Evolutionary conservation across 352 stramenopile species (phyloP).

Genomic region (Phytopythium boreale): DNA sequence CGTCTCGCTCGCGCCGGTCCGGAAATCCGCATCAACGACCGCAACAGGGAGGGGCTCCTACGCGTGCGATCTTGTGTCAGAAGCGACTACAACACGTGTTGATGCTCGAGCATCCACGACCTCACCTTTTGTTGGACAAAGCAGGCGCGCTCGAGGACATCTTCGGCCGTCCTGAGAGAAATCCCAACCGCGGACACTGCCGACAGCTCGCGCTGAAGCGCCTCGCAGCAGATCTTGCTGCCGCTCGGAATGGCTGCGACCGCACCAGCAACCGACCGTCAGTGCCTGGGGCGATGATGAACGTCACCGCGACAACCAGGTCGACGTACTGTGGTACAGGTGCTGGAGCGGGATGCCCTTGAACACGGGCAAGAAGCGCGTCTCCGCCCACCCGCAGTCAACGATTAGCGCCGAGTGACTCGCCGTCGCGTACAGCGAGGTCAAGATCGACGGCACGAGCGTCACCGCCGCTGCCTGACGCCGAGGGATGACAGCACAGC

Average conservation of each 20-base stretch:
- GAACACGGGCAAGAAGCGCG: slow-evolving; percentile 70
- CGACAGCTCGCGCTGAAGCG: slow-evolving; percentile 30
- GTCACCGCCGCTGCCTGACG: slow-evolving; percentile 48
- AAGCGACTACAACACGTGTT: not conserved
- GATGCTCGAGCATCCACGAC: not conserved
- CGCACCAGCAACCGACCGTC: not conserved
- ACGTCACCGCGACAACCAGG: not conserved
- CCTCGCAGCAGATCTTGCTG: slow-evolving; percentile 40
- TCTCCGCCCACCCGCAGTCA: slow-evolving; percentile 77
- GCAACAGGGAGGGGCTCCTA: slow-evolving; percentile 30
- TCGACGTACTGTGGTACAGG: slow-evolving; percentile 53
- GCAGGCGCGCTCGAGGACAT: slow-evolving; percentile 72
- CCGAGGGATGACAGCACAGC: not conserved
- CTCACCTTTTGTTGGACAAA: slow-evolving; percentile 59
- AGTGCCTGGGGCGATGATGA: not conserved
- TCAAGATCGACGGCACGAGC: slow-evolving; percentile 62
- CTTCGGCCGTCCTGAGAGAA: slow-evolving; percentile 27
- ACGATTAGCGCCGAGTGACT: slow-evolving; percentile 78
- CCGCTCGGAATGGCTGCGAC: slow-evolving; percentile 40
- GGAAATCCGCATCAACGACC: slow-evolving; percentile 45
- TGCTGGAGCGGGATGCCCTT: slow-evolving; percentile 79
- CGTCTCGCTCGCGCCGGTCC: slow-evolving; percentile 27
- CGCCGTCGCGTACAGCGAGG: slow-evolving; percentile 65
- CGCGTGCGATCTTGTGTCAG: not conserved
- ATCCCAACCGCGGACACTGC: slow-evolving; percentile 2